Conservation (phyloP, 2,329 filamentous ascomycete genomes). For the Podosphaera xanthii region DNA sequence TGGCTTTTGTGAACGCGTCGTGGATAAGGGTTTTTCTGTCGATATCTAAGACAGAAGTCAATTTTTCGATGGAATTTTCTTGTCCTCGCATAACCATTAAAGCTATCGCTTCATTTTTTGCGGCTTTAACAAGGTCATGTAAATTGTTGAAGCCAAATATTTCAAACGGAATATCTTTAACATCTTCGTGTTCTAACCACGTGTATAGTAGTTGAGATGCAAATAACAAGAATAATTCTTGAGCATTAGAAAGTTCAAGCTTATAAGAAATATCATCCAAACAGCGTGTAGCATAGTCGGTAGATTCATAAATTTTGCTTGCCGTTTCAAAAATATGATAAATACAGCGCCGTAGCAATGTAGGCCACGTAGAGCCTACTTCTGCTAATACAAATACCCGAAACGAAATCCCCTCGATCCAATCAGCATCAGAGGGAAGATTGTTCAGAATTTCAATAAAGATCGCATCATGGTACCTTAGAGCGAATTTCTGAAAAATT, state of each 20-base stretch:
- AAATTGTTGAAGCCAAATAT: slow-evolving; percentile 62
- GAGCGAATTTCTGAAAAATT: slow-evolving; percentile 62
- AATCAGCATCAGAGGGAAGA: slow-evolving; percentile 49
- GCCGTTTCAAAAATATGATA: slow-evolving; percentile 91
- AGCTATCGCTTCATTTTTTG: slow-evolving; percentile 56
- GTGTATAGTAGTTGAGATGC: slow-evolving; percentile 76
- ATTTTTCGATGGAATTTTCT: slow-evolving; percentile 33
- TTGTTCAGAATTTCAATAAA: slow-evolving; percentile 64
- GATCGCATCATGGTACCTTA: slow-evolving; percentile 62
- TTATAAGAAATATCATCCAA: slow-evolving; percentile 40
- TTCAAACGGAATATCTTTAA: slow-evolving; percentile 57
- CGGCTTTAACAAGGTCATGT: slow-evolving; percentile 41
- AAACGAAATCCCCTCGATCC: slow-evolving; percentile 64
- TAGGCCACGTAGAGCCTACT: slow-evolving; percentile 66
- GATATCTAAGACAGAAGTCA: slow-evolving; percentile 34
- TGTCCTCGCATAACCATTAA: slow-evolving; percentile 66
- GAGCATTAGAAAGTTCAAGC: slow-evolving; percentile 41
- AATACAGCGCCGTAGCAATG: slow-evolving; percentile 62
- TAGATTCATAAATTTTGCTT: slow-evolving; percentile 41
- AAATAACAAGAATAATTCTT: slow-evolving; percentile 60
- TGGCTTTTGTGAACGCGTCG: slow-evolving; percentile 49
- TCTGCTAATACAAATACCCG: slow-evolving; percentile 54
- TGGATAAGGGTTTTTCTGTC: slow-evolving; percentile 35
- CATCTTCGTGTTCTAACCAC: slow-evolving; percentile 48
- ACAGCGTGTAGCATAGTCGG: slow-evolving; percentile 49